Percentiles rank a stretch among this genome's conserved stretches.
Conservation (phyloP, 805 yeast species). For the Candida fluviatilis region DNA sequence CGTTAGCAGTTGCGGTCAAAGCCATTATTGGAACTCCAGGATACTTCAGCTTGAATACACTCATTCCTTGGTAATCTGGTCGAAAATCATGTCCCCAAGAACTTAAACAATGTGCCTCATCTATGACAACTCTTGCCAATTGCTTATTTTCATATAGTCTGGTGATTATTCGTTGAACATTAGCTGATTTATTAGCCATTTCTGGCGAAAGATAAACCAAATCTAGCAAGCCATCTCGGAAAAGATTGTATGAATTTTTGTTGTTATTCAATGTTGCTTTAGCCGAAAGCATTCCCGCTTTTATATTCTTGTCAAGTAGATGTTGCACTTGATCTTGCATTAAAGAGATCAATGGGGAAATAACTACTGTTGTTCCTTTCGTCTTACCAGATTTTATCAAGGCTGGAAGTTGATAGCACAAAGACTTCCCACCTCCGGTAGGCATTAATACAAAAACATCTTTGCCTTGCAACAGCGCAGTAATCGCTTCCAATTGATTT, state of each 20-base stretch:
- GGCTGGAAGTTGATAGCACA: conserved; percentile 95
- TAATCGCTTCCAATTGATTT: conserved; percentile 84
- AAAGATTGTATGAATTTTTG: conserved; percentile 54
- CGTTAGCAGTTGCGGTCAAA: conserved; percentile 94
- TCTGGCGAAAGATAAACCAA: conserved; percentile 91
- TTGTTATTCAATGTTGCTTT: conserved; percentile 63
- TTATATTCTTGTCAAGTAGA: conserved; percentile 58
- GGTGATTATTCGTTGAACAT: conserved; percentile 60
- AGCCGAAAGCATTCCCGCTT: conserved; percentile 87
- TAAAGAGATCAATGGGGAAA: conserved; percentile 90
- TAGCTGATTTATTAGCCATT: conserved; percentile 75
- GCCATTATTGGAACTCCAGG: conserved; percentile 92
- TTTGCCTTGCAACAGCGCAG: conserved; percentile 66
- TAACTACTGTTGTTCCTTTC: conserved; percentile 81
- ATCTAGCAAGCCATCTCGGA: conserved; percentile 64
- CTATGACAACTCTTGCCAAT: conserved; percentile 86
- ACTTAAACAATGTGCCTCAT: conserved; percentile 97
- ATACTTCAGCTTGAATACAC: conserved; percentile 64
- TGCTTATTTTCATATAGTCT: conserved; percentile 49
- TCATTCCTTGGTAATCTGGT: conserved; percentile 86
- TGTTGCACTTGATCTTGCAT: conserved; percentile 98
- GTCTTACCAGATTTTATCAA: conserved; percentile 79
- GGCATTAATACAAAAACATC: conserved; percentile 98
- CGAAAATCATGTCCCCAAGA: conserved; percentile 99
- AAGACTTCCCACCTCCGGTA: conserved; percentile 96